Percentiles rank a stretch among this genome's conserved stretches.
phyloP scores from a whole-genome alignment of 768 basidiomycete species.

The Auriscalpium microsporum region DNA sequence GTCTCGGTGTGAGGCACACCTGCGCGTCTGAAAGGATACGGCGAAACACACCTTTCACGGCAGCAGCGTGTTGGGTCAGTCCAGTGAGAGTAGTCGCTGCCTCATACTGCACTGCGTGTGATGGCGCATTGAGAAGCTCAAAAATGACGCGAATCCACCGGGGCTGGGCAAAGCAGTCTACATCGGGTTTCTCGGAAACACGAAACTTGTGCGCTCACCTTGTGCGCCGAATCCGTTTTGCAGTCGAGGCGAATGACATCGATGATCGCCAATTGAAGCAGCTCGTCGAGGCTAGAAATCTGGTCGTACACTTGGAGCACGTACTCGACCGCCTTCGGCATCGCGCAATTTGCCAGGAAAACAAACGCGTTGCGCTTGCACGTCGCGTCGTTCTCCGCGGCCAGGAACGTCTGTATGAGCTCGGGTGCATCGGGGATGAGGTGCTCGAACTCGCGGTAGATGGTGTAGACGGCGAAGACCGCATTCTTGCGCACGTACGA shows the following conservation, averaged over 20 bases:
- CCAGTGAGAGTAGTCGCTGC: constrained; percentile 92
- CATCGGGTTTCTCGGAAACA: neutral
- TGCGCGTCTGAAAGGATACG: too few species aligned
- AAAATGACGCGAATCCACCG: constrained; percentile 92
- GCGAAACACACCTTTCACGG: constrained; percentile 68
- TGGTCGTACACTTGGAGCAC: constrained; percentile 80
- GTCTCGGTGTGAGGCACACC: too few species aligned
- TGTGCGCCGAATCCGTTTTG: constrained; percentile 72
- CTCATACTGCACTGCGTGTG: constrained; percentile 95
- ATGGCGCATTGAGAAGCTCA: constrained; percentile 81
- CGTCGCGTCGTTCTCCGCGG: constrained; percentile 90
- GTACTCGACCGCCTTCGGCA: constrained; percentile 89
- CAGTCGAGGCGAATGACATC: constrained; percentile 90
- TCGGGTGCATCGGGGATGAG: constrained; percentile 96
- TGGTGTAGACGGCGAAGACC: constrained; percentile 90
- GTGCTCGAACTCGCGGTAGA: constrained; percentile 89
- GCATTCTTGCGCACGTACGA: constrained; percentile 98
- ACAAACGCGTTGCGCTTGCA: constrained; percentile 98
- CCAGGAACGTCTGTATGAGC: constrained; percentile 91
- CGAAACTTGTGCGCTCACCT: constrained; percentile 40
- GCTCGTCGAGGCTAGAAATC: constrained; percentile 76
- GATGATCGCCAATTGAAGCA: constrained; percentile 91
- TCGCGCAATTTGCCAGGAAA: constrained; percentile 79
- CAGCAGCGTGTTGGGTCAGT: constrained; percentile 90
- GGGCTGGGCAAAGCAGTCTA: constrained; percentile 37